phyloP scores from a whole-genome alignment of 768 basidiomycete genomes.

The Rhodotorula babjevae region DNA sequence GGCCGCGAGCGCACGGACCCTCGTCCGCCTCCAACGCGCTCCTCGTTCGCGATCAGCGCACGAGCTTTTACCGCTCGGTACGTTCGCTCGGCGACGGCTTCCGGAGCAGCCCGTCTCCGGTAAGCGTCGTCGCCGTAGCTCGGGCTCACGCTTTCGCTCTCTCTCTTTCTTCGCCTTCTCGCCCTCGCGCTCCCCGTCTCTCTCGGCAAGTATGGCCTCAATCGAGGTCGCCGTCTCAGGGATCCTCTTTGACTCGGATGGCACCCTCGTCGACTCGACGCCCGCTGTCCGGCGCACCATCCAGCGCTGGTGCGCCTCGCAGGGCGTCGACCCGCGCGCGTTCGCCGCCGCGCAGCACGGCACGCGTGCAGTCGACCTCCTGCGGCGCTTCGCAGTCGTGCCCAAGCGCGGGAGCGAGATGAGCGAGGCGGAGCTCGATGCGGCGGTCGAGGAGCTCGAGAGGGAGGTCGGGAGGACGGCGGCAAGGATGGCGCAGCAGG shows the following conservation, averaged over 20 bases:
- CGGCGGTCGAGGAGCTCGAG: neutral
- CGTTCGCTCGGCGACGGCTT: no score
- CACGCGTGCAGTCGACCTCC: neutral
- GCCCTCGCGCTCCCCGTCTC: neutral
- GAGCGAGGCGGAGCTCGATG: constrained; percentile 2
- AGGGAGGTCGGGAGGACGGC: neutral
- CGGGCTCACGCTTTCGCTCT: no score
- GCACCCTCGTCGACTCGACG: constrained; percentile 14
- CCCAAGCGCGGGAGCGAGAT: neutral
- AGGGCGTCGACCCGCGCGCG: constrained; percentile 1
- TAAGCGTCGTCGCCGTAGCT: no score
- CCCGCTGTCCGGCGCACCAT: neutral
- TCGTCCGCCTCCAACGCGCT: no score
- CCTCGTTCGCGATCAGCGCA: no score
- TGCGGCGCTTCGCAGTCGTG: neutral
- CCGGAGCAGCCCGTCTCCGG: no score
- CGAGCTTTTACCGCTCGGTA: no score
- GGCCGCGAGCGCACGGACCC: no score
- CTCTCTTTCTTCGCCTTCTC: no score
- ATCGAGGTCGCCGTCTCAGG: constrained; percentile 1
- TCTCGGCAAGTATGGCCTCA: neutral
- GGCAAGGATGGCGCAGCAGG: neutral
- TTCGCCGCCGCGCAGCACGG: constrained; percentile 10
- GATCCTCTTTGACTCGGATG: constrained; percentile 18
- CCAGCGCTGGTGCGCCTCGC: neutral